phyloP scores from a whole-genome alignment of 768 basidiomycete species.

The Panaeolus cyanescens region DNA sequence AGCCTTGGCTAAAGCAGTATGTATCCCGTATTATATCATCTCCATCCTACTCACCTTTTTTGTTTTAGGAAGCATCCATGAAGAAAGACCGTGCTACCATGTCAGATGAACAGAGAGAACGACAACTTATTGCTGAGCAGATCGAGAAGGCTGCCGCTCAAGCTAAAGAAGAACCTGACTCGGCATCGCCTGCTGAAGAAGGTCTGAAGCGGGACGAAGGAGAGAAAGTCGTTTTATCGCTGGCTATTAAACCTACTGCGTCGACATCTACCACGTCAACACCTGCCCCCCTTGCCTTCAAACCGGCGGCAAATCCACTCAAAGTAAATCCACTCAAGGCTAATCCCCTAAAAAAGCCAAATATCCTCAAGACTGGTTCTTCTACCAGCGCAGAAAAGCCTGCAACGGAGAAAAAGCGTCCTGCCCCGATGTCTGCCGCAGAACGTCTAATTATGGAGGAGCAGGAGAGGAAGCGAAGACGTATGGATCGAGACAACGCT shows the following conservation, averaged over 20 bases:
- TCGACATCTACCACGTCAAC: slow-evolving; percentile 31
- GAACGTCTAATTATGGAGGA: slow-evolving; percentile 90
- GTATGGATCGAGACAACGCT: slow-evolving; percentile 59
- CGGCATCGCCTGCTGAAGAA: slow-evolving; percentile 47
- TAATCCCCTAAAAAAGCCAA: slow-evolving; percentile 74
- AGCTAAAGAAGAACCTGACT: slow-evolving; percentile 34
- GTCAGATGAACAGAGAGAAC: slow-evolving; percentile 94
- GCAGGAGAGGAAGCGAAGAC: slow-evolving; percentile 82
- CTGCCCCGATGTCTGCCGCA: slow-evolving; percentile 74
- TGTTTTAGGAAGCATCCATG: slow-evolving; percentile 68
- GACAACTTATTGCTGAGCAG: slow-evolving; percentile 87
- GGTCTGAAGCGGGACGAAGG: slow-evolving; percentile 75
- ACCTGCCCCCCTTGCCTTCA: slow-evolving; percentile 46
- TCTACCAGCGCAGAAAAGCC: slow-evolving; percentile 33
- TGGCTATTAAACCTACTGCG: slow-evolving; percentile 56
- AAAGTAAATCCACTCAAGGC: slow-evolving; percentile 61
- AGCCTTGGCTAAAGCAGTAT: slow-evolving; percentile 85
- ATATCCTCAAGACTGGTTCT: slow-evolving; percentile 65
- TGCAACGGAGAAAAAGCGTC: slow-evolving; percentile 59
- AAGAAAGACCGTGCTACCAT: slow-evolving; percentile 92
- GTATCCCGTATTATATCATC: slow-evolving; percentile 18
- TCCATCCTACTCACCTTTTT: slow-evolving; percentile 8
- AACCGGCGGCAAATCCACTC: slow-evolving; percentile 64
- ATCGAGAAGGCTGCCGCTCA: slow-evolving; percentile 82
- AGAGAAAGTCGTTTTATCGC: slow-evolving; percentile 76